Evolutionary conservation across 2,329 filamentous ascomycete species (phyloP).

Genomic region (Laburnicola sp.): DNA sequence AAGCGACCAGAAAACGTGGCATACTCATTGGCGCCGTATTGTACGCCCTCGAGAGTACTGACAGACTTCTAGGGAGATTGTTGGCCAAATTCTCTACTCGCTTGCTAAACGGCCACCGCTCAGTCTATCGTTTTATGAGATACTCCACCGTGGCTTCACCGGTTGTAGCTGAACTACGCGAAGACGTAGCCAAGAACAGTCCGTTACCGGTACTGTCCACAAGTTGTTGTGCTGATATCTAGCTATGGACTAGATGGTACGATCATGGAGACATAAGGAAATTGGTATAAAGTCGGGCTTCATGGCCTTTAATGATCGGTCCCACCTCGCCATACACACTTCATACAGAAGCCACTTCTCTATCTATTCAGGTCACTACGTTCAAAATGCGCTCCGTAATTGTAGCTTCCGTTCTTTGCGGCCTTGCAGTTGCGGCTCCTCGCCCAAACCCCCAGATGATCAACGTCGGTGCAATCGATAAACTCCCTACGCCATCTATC

Average conservation of each 20-base stretch:
- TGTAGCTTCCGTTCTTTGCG: slow-evolving; percentile 22
- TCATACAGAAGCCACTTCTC: no score
- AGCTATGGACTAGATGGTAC: no score
- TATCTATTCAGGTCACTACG: background rate
- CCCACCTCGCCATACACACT: no score
- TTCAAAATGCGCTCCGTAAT: slow-evolving; percentile 30
- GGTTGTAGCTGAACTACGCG: background rate
- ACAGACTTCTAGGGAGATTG: background rate
- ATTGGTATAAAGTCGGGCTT: no score
- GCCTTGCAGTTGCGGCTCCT: slow-evolving; percentile 24
- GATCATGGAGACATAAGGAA: no score
- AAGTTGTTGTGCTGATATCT: no score
- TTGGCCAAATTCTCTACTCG: background rate
- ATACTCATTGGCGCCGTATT: no score
- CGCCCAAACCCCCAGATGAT: slow-evolving; percentile 34
- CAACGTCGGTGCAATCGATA: slow-evolving; percentile 43
- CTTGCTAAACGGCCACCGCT: background rate
- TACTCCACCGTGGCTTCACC: background rate
- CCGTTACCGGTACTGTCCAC: slow-evolving; percentile 7
- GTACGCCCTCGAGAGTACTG: background rate
- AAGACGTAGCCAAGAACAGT: background rate
- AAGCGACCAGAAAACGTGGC: no score
- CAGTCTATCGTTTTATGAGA: background rate
- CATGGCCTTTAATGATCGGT: no score
- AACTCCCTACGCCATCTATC: slow-evolving; percentile 33